phyloP scores from a whole-genome alignment of 2,329 filamentous ascomycete species.

The Orbilia blumenaviensis region DNA sequence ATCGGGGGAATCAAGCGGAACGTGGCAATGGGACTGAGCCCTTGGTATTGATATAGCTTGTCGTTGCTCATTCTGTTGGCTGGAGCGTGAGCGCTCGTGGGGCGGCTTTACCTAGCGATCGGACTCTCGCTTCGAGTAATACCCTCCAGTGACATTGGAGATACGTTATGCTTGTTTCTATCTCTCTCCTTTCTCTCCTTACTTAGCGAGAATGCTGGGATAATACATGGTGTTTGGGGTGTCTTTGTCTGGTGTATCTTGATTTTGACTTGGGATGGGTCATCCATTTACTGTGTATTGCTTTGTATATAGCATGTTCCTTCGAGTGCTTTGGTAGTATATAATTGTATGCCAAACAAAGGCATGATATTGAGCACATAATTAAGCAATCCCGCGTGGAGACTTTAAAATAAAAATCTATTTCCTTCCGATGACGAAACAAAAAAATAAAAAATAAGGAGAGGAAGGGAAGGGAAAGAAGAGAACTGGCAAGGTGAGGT shows the following conservation, averaged over 20 bases:
- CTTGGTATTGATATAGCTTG: not conserved
- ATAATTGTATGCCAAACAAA: no score
- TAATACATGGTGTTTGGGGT: not conserved
- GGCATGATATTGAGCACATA: no score
- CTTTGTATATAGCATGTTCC: conserved; percentile 2
- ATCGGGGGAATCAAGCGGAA: not conserved
- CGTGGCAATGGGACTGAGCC: not conserved
- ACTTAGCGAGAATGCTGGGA: not conserved
- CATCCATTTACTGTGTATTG: not conserved
- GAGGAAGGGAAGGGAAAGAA: no score
- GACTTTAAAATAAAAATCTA: no score
- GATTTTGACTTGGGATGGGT: not conserved
- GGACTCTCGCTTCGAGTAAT: not conserved
- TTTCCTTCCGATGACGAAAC: no score
- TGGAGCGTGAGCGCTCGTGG: not conserved
- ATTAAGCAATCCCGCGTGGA: no score
- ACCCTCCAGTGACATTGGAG: no score
- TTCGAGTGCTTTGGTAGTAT: not conserved
- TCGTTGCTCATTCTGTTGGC: not conserved
- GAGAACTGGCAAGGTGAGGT: no score
- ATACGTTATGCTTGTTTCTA: not conserved
- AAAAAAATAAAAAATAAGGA: no score
- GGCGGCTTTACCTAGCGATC: not conserved
- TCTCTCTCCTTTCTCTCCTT: not conserved
- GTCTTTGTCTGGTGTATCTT: not conserved